Conservation (phyloP, 2,329 filamentous ascomycete genomes). For the Westerdykella sp. region DNA sequence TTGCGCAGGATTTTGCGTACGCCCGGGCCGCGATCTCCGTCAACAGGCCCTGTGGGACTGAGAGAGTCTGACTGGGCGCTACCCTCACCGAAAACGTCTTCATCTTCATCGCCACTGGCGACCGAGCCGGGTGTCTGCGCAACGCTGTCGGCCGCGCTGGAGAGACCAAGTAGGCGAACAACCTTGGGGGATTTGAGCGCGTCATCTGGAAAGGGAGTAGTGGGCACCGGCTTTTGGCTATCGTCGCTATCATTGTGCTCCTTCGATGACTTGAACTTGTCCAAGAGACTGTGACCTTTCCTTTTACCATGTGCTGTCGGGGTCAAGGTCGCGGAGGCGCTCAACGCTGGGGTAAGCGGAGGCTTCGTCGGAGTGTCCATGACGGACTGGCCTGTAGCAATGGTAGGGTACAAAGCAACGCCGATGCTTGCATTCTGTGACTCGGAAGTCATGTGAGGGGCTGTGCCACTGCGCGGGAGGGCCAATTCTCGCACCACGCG, state of each 20-base stretch:
- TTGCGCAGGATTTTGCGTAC: not conserved
- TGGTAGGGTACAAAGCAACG: no score
- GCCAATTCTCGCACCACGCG: constrained; percentile 12
- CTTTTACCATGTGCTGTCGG: constrained; percentile 8
- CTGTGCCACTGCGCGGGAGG: constrained; percentile 12
- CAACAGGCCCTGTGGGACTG: no score
- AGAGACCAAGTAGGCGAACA: no score
- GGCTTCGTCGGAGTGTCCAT: not conserved
- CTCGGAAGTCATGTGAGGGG: constrained; percentile 7
- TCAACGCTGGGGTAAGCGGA: constrained; percentile 3
- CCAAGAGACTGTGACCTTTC: constrained; percentile 12
- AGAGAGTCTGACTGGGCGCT: no score
- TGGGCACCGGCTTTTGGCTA: not conserved
- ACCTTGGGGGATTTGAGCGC: constrained; percentile 18
- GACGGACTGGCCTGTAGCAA: no score
- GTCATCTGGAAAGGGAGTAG: constrained; percentile 10
- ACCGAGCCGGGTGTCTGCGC: no score
- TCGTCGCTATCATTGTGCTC: no score
- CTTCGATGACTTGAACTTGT: constrained; percentile 6
- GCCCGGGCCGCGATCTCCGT: not conserved
- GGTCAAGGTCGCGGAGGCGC: constrained; percentile 1
- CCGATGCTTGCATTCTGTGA: not conserved
- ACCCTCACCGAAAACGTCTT: no score
- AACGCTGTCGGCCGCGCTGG: no score
- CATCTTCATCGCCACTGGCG: no score